Evolutionary conservation across 2,329 filamentous ascomycete species (phyloP).

Genomic region (Colletotrichum sansevieriae): DNA sequence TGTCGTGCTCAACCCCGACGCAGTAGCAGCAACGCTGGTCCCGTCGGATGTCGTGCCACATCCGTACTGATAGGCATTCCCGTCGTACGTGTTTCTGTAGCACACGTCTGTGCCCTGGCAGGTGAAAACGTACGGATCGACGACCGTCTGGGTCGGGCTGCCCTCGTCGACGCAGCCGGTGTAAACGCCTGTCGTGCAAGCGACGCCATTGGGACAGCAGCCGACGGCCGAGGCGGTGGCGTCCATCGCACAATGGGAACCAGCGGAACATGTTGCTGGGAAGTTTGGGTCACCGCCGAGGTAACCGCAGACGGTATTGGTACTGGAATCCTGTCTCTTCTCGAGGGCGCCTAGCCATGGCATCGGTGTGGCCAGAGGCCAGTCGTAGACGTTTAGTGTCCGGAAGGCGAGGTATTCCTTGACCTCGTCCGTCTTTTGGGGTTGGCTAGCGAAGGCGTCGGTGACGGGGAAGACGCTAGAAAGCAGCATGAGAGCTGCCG

Average conservation of each 20-base stretch:
- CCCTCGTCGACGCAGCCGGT: conserved; percentile 69
- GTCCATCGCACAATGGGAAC: conserved; percentile 71
- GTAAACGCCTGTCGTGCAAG: conserved; percentile 68
- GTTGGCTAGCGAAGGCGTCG: conserved; percentile 56
- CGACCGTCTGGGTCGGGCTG: conserved; percentile 62
- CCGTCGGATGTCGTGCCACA: conserved; percentile 65
- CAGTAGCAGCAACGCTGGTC: conserved; percentile 62
- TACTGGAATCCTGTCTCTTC: conserved; percentile 53
- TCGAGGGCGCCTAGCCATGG: conserved; percentile 52
- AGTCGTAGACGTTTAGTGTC: conserved; percentile 54
- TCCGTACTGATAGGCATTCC: conserved; percentile 69
- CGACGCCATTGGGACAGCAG: conserved; percentile 66
- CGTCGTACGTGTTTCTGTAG: conserved; percentile 67
- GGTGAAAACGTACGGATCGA: conserved; percentile 69
- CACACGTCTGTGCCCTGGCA: conserved; percentile 66
- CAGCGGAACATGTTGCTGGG: conserved; percentile 68
- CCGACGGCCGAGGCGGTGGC: conserved; percentile 62
- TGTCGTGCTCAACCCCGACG: conserved; percentile 55
- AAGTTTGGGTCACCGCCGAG: conserved; percentile 64
- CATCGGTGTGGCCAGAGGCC: conserved; percentile 58
- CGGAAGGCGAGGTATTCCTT: conserved; percentile 50
- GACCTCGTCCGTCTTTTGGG: conserved; percentile 52
- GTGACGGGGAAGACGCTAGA: conserved; percentile 50
- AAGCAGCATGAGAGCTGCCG: conserved; percentile 52
- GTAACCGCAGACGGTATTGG: conserved; percentile 70